Conservation (phyloP, 257 asterid species). For the Lantana camara region DNA sequence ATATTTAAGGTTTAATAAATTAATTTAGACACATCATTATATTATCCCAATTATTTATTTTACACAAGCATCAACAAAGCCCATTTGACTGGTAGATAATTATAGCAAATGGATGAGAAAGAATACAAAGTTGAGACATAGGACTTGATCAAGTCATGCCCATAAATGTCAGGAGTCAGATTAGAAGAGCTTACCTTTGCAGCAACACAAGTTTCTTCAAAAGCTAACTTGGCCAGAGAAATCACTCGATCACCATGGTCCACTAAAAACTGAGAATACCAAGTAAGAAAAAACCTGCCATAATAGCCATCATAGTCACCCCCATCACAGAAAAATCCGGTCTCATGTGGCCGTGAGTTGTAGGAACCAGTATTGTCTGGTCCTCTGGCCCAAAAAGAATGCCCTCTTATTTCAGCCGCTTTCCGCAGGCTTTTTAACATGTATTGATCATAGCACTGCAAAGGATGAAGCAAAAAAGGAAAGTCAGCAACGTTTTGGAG, state of each 20-base stretch:
- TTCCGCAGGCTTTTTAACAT: conserved; percentile 67
- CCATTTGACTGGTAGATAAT: background rate
- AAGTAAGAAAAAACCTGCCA: conserved; percentile 62
- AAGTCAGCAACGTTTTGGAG: background rate
- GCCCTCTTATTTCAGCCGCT: conserved; percentile 84
- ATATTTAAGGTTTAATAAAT: too few relatives aligned
- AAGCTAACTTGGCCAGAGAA: conserved; percentile 64
- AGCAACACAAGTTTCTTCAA: conserved; percentile 60
- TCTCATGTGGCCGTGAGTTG: conserved; percentile 66
- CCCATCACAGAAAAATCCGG: conserved; percentile 69
- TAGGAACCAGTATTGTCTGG: conserved; percentile 66
- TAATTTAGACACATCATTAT: too few relatives aligned
- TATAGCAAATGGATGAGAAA: conserved; percentile 4
- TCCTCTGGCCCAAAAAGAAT: conserved; percentile 78
- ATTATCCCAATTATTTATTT: too few relatives aligned
- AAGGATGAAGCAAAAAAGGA: conserved; percentile 26
- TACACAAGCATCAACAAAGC: too few relatives aligned
- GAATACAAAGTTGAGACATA: conserved; percentile 22
- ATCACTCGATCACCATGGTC: conserved; percentile 67
- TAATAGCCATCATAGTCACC: conserved; percentile 72
- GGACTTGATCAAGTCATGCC: background rate
- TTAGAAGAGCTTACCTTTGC: conserved; percentile 48
- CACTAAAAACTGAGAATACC: conserved; percentile 64
- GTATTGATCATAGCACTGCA: conserved; percentile 86
- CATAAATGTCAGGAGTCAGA: conserved; percentile 3